Evolutionary conservation across 306 rosid species (phyloP), one percentile per base, ranked within the genome.

Genomic region (Aeschynomene evenia): DNA sequence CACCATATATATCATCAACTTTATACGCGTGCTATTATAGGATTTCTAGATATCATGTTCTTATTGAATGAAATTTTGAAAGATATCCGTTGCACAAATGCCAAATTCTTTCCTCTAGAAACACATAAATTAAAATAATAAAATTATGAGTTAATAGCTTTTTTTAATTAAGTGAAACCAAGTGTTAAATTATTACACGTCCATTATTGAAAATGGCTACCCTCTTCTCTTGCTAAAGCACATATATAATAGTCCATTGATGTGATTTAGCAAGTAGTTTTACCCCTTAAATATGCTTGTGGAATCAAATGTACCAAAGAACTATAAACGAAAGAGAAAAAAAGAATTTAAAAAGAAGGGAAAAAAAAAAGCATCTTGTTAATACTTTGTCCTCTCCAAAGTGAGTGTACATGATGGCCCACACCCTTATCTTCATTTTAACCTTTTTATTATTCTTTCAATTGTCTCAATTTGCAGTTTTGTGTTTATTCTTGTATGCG

Each of bases 11-110:
- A 33, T 81, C 71, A 33, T 81, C 71, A 57, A 61, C 91, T 90
- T 85, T 90, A 85, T 80, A 77, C 82, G 93, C 93, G 59, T 87
- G 93, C 93, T 61, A 85, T 60, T 56, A 53, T 56, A 48, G 72
- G 77, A 62, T 52, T 46, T 45, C 42, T 50, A 28, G 68, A 74
- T 37, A 37, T 70, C 83, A 74, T 68, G 39, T 73, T 13, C 54
- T 52, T 20, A 36, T 66, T 23, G 74, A 64, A 71, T 55, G 49
- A 70, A 70, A 77, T 43, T 72, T 77, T 50, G 63, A 54, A 77
- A 75, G 57, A 75, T 48, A 59, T 45, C 51, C 51, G 48, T 40
- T 3, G n/a, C 19, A 63, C 22, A 52, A 75, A 77, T 58, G 53
- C 43, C 71, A 29, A 73, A 51, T 75, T 68, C 45, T 69, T 59